phyloP scores from a whole-genome alignment of 2,329 filamentous ascomycete species.

The Clonostachys solani region DNA sequence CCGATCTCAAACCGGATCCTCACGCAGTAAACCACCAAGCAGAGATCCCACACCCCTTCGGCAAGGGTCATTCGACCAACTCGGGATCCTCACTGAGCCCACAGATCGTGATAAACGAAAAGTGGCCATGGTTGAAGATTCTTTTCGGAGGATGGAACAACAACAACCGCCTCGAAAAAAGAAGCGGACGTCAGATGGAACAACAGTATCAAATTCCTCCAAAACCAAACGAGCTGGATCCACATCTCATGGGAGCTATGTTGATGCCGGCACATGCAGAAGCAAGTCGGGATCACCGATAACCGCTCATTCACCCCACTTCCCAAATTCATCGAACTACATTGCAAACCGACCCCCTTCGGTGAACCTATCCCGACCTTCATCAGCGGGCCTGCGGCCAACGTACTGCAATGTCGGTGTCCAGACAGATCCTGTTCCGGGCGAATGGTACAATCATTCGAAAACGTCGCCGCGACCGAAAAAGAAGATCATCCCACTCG shows the following conservation, averaged over 20 bases:
- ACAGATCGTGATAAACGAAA: slow-evolving; percentile 66
- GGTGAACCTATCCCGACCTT: slow-evolving; percentile 23
- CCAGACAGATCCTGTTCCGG: slow-evolving; percentile 51
- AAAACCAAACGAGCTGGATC: slow-evolving; percentile 35
- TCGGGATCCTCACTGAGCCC: slow-evolving; percentile 57
- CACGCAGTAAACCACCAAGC: slow-evolving; percentile 61
- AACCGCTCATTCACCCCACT: slow-evolving; percentile 32
- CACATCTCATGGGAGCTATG: slow-evolving; percentile 32
- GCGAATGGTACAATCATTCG: slow-evolving; percentile 44
- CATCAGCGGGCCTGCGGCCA: slow-evolving; percentile 29
- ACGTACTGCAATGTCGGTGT: slow-evolving; percentile 46
- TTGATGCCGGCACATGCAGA: slow-evolving; percentile 48
- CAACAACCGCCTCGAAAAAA: slow-evolving; percentile 53
- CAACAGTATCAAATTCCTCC: slow-evolving; percentile 20
- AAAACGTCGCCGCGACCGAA: slow-evolving; percentile 29
- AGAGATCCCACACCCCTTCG: slow-evolving; percentile 60
- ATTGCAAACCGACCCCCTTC: slow-evolving; percentile 19
- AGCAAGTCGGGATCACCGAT: slow-evolving; percentile 50
- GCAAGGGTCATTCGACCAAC: slow-evolving; percentile 55
- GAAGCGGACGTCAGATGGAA: slow-evolving; percentile 57
- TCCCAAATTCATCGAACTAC: slow-evolving; percentile 14
- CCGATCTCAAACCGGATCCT: slow-evolving; percentile 38
- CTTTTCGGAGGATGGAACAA: slow-evolving; percentile 59
- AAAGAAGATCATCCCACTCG: slow-evolving; percentile 47
- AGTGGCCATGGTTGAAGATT: slow-evolving; percentile 60